Evolutionary conservation across 768 basidiomycete genomes (phyloP), one percentile per base, ranked within the genome.

Genomic region (Mycena amicta): DNA sequence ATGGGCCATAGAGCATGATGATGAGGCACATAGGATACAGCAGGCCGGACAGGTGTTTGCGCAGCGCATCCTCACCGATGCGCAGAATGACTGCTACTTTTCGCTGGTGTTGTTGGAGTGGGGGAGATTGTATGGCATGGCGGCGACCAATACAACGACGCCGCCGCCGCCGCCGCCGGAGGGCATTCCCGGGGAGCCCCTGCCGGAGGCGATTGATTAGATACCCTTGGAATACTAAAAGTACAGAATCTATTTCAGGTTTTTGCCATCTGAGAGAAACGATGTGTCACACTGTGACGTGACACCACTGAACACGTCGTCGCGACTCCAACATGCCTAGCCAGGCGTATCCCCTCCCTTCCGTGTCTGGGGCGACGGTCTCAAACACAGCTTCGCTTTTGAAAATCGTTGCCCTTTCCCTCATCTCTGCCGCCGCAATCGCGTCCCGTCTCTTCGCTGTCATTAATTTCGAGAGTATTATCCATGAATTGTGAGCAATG

Each of bases 381-480:
- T 77, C 84, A 52, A 97, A 98, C 67, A 90, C 92, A n/a, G 85
- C 89, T 40, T 94, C 94, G 51, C 81, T 98, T 65, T 79, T 99
- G 65, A 88, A 93, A 63, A 93, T 96, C 62, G 82, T 97, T 64
- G 90, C 95, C 23, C 88, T 99, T 56, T 81, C 84, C 16, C 80
- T 96, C 70, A 98, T 98, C 67, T 94, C 94, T 55, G 94, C 84
- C 65, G 94, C 95, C 68, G 95, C 97, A 23, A 91, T 98, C 68
- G 89, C 95, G 30, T 96, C 95, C 58, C 88, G 97, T 73, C 81
- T 98, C 68, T 99, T 99, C 70, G 96, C 97, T 63, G 97, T 99
- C 67, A 79, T 98, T 62, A 93, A 98, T 66, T 98, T 97, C 72
- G 97, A 99, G 79, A 96, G 94, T 82, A 94, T 99, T 68, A 98